These are phyloP conservation scores for Marsdenia floribunda DNA, from an alignment of 257 asterid genomes.

Conservation along the genomic window DNA sequence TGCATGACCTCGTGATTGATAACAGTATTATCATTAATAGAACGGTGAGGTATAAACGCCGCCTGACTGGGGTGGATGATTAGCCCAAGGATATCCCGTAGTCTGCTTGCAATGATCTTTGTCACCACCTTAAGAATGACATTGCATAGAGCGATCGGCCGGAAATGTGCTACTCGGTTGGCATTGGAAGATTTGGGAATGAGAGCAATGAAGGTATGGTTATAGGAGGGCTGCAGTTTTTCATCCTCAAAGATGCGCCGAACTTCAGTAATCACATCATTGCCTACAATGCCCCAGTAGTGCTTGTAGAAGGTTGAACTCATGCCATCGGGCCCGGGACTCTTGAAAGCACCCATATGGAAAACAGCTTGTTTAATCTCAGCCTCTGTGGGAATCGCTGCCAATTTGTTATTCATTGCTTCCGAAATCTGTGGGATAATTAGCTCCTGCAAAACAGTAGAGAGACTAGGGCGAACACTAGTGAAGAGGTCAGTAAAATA, in stretches of 20 bases:
- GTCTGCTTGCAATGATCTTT: neutral
- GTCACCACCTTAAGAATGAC: neutral
- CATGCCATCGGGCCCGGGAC: too few relatives aligned
- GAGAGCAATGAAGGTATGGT: neutral
- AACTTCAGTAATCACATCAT: neutral
- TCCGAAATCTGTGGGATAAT: too few relatives aligned
- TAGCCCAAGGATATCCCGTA: neutral
- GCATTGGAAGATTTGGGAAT: neutral
- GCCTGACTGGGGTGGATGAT: neutral
- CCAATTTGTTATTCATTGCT: too few relatives aligned
- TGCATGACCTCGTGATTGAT: neutral
- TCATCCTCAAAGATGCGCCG: neutral
- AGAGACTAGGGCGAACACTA: too few relatives aligned
- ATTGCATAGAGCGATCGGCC: neutral
- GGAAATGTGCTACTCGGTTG: neutral
- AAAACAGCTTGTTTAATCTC: too few relatives aligned
- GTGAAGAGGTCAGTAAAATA: too few relatives aligned
- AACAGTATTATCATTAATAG: neutral
- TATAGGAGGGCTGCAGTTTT: fast-evolving
- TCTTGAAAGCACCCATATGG: too few relatives aligned
- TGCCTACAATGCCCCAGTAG: neutral
- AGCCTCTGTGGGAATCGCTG: too few relatives aligned
- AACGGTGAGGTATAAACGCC: neutral
- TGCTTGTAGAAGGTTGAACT: too few relatives aligned
- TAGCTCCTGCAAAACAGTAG: too few relatives aligned